phyloP scores from a whole-genome alignment of 805 yeast genomes.

The Phaffomyces antillensis region DNA sequence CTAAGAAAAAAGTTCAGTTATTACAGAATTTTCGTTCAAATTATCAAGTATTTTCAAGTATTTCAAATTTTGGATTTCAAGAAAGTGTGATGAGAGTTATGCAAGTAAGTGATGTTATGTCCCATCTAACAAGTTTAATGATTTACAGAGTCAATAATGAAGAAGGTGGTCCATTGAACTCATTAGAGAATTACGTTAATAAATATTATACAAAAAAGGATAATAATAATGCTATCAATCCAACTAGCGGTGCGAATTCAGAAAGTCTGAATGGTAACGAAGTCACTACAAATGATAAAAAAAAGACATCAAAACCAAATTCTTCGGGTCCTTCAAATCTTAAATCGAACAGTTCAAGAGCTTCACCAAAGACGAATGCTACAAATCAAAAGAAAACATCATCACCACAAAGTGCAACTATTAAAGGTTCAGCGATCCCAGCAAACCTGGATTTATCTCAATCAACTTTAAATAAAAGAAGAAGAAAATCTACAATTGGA shows the following conservation, averaged over 20 bases:
- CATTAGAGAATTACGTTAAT: slow-evolving; percentile 38
- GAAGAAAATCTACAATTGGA: slow-evolving; percentile 23
- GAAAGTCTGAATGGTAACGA: too few species aligned
- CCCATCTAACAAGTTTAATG: slow-evolving; percentile 61
- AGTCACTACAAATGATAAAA: neutral
- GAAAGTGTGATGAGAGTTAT: slow-evolving; percentile 60
- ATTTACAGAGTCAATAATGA: slow-evolving; percentile 42
- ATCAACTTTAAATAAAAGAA: slow-evolving; percentile 28
- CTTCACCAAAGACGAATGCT: slow-evolving; percentile 1
- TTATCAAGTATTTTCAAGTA: slow-evolving; percentile 38
- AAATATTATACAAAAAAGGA: slow-evolving; percentile 7
- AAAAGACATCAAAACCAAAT: neutral
- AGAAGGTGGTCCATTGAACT: slow-evolving; percentile 46
- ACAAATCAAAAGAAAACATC: neutral
- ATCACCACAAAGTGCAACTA: neutral
- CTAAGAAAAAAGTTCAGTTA: slow-evolving; percentile 12
- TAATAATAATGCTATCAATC: too few species aligned
- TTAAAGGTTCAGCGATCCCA: slow-evolving; percentile 9
- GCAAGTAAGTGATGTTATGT: slow-evolving; percentile 75
- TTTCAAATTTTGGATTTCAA: slow-evolving; percentile 56
- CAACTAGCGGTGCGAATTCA: too few species aligned
- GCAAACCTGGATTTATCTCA: slow-evolving; percentile 26
- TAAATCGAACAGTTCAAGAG: neutral
- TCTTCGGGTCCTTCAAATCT: neutral
- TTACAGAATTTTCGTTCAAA: slow-evolving; percentile 29